These are phyloP conservation scores for Pyracantha coccinea DNA, from an alignment of 331 rosid genomes.

Conservation along the genomic window DNA sequence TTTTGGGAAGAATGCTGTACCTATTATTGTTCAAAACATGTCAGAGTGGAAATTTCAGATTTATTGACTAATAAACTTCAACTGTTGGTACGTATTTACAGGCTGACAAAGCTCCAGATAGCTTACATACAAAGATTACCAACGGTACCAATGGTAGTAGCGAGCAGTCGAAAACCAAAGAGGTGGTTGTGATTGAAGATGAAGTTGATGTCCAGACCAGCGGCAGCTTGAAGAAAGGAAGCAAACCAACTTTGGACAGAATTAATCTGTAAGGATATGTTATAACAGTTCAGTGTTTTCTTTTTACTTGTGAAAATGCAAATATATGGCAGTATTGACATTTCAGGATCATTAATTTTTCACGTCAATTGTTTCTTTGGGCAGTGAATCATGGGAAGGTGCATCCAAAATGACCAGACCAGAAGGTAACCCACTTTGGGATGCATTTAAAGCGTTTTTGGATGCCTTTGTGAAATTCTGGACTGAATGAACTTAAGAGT, in stretches of 20 bases:
- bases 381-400: slow-evolving; percentile 91
- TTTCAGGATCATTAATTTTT: slow-evolving; percentile 5
- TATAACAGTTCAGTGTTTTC: background rate
- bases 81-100: slow-evolving; percentile 17
- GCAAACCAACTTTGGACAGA: slow-evolving; percentile 67
- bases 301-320: background rate
- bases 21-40: background rate
- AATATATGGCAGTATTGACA: background rate
- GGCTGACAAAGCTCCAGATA: slow-evolving; percentile 19
- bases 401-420: slow-evolving; percentile 24
- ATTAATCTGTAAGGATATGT: slow-evolving; percentile 61
- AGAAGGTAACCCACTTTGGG: slow-evolving; percentile 47
- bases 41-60: slow-evolving; percentile 1
- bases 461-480: slow-evolving; percentile 65
- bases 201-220: slow-evolving; percentile 24
- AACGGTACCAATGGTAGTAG: slow-evolving; percentile 9
- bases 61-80: background rate
- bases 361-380: slow-evolving; percentile 15
- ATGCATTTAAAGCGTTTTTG: slow-evolving; percentile 37
- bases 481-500: slow-evolving; percentile 41
- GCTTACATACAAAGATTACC: slow-evolving; percentile 17
- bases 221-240: slow-evolving; percentile 39
- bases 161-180: slow-evolving; percentile 21
- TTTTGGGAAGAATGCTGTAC: background rate
- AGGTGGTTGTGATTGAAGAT: slow-evolving; percentile 25